phyloP scores from a whole-genome alignment of 306 rosid species.

The Corylus avellana region DNA sequence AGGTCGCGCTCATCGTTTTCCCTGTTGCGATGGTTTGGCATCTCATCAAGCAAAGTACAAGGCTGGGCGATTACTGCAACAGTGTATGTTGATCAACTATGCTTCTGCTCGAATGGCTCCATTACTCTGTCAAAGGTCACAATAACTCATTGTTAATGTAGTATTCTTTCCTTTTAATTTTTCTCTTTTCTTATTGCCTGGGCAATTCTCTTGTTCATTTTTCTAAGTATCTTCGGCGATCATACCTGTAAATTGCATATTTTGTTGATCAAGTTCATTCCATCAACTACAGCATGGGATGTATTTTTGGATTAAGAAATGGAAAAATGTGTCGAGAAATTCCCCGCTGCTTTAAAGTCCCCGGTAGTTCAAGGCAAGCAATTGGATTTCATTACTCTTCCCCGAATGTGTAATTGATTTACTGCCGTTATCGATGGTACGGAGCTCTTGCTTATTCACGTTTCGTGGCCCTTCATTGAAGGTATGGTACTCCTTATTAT shows the following conservation, averaged over 20 bases:
- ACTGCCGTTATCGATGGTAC: background rate
- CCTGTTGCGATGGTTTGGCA: slow-evolving; percentile 34
- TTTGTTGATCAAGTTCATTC: slow-evolving; percentile 46
- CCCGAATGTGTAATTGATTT: background rate
- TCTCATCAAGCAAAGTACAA: slow-evolving; percentile 36
- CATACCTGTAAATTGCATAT: slow-evolving; percentile 63
- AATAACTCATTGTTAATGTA: slow-evolving; percentile 61
- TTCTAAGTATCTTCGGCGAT: slow-evolving; percentile 31
- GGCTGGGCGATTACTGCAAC: slow-evolving; percentile 32
- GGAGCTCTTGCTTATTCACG: background rate
- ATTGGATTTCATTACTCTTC: background rate
- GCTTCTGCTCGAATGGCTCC: slow-evolving; percentile 25
- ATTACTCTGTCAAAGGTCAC: slow-evolving; percentile 44
- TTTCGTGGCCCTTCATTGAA: background rate
- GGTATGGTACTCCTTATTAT: background rate
- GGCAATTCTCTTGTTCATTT: slow-evolving; percentile 21
- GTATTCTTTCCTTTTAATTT: slow-evolving; percentile 39
- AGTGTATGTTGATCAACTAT: slow-evolving; percentile 29
- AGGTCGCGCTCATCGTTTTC: slow-evolving; percentile 1
- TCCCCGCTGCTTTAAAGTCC: slow-evolving; percentile 6
- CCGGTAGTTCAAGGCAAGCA: slow-evolving; percentile 19
- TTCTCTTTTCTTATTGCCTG: slow-evolving; percentile 1
- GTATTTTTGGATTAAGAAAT: slow-evolving; percentile 44
- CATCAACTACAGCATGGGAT: slow-evolving; percentile 17
- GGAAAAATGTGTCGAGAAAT: slow-evolving; percentile 30